Base-by-base conservation (phyloP, 179 eudicot species). In the Corrigiola litoralis region DNA sequence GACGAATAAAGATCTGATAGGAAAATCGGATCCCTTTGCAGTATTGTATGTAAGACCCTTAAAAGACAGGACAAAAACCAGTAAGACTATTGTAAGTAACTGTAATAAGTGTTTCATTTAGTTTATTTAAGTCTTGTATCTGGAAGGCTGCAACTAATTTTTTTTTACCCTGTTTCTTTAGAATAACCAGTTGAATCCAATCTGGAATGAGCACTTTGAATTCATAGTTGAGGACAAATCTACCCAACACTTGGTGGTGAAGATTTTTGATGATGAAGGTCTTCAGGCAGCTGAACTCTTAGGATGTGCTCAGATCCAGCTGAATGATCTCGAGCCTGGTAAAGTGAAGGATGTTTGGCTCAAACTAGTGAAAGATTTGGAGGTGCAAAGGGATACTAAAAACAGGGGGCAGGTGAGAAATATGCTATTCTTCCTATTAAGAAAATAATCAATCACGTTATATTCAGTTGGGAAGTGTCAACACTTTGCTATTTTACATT, bases 21-120 rank as follows among this genome's bases (percentile, higher is more conserved):
- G 98, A 72, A 92, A 92, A 71, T 92, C 98, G 68, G 98, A 92
- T 82, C 98, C 98, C 45, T 92, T 75, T 87, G 96, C 98, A 55
- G 81, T 72, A 52, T 31, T 92, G 65, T 92, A 84, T 54, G 80
- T 92, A 41, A 86, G 98, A 13, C 98, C 95, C 20, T 64, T 88
- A 53, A 87, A 77, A 55, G 81, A 83, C 68, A 84, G 82, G 72
- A 92, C 73, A 74, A 92, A 92, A 70, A 92, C 81, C 40, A 92
- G 98, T 71, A 89, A 83, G 79, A 85, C 84, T 18, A 87, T 92
- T 77, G 98, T 92, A 75, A 78, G 96, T 72, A 38, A 24, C 9
- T 63, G 42, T 23, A 8, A 16, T 31, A 50, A 24, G 9, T 48
- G 56, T 16, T 29, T 42, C 33, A 45, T 24, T 44, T n/a, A 21